Evolutionary conservation across 768 basidiomycete genomes (phyloP), one percentile per base, ranked within the genome.

Genomic region (Kockovaella imperatae): DNA sequence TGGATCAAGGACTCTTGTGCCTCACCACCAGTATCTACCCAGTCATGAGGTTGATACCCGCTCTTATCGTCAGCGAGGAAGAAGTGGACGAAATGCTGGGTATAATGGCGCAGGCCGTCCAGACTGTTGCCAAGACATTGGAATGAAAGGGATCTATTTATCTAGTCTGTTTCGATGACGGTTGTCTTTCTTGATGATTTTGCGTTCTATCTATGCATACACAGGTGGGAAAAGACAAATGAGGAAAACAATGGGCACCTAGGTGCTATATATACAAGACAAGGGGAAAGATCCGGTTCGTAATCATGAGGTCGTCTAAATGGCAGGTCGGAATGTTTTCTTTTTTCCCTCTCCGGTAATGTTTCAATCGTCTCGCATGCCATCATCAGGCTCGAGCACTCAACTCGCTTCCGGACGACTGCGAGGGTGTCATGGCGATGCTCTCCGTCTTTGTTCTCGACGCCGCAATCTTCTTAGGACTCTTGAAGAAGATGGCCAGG

Each of bases 1-100:
- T 87, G 50, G 86, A 90, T 66, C 84, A 86, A 68, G 88, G 86
- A 14, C 71, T 96, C 75, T 69, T 95, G 35, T 79, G 90, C 30
- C 75, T 96, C 49, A 93, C 91, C 6, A 93, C 91, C 26, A 86
- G 83, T 47, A 59, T 59, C 35, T 56, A 59, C 44, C 57, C 54
- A 14, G 56, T 57, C 15, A 42, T 56, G 14, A 50, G 90, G 63
- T 90, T 97, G 75, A 96, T 97, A 57, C 93, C 93, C 4, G 80
- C 93, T 8, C 71, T 96, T 57, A 93, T 87, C 67, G 78, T 95
- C 53, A 79, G 78, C 21, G 71, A 79, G 69, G 78, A 76, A 65
- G 90, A 96, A 62, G 72, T 95, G 73, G 76, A 73, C 58, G 80
- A 81, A 47, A 70, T 66, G 15, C 52, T 69, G 18, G 47, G 47